Evolutionary conservation across 129 eudicot genomes (phyloP).

Genomic region (Calendula officinalis): DNA sequence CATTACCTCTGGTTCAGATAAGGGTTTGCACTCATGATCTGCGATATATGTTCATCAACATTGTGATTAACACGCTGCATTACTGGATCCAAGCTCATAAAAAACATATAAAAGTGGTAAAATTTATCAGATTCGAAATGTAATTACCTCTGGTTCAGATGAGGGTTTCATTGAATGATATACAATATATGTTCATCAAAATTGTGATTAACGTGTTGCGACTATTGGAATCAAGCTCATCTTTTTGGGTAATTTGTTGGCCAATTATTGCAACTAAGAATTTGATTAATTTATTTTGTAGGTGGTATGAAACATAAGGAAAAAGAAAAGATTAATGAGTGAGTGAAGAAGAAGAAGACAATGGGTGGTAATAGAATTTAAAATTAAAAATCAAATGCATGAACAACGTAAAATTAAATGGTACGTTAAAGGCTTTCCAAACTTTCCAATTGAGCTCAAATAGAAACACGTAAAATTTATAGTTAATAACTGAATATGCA

Average conservation of each 20-base stretch:
- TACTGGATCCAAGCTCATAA: no score
- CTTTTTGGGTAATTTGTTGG: conserved; percentile 18
- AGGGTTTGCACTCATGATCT: no score
- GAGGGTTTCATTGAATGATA: conserved; percentile 38
- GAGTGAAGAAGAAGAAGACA: conserved; percentile 26
- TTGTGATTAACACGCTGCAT: no score
- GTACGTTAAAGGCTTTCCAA: no score
- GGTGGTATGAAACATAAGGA: conserved; percentile 2
- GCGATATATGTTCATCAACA: no score
- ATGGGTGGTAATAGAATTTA: conserved; percentile 16
- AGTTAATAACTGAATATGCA: no score
- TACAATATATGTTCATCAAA: no score
- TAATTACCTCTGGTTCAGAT: conserved; percentile 82
- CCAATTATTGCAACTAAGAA: neutral
- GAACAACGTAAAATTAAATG: neutral
- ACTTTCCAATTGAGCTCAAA: no score
- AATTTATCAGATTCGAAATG: neutral
- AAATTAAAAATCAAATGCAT: neutral
- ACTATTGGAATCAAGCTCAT: conserved; percentile 39
- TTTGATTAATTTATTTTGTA: conserved; percentile 15
- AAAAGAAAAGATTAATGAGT: neutral
- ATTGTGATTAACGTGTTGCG: no score
- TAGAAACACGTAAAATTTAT: no score
- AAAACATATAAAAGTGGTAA: neutral
- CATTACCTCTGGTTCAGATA: no score